Percentiles rank a stretch among this genome's conserved stretches.
Conservation (phyloP, 2,329 filamentous ascomycete species). For the Alternaria conjuncta region DNA sequence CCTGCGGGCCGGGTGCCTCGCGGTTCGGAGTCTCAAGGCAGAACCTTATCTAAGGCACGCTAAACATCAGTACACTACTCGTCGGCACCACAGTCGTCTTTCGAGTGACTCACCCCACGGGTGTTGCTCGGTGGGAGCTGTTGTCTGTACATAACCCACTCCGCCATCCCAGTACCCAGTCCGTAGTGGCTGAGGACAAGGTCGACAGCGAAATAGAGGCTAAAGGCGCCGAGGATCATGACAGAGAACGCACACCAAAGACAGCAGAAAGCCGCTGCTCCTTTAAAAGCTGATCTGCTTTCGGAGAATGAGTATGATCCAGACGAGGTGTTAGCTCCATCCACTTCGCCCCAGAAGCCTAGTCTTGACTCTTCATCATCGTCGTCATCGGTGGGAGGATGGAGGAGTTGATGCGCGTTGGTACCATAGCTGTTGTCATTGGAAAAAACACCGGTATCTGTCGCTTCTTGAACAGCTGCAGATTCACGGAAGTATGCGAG, state of each 20-base stretch:
- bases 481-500: constrained; percentile 19
- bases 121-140: not conserved
- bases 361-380: constrained; percentile 16
- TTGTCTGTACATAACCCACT: constrained; percentile 2
- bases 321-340: not conserved
- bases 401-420: not conserved
- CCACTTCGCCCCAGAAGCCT: constrained; percentile 18
- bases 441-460: not conserved
- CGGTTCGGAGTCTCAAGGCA: constrained; percentile 24
- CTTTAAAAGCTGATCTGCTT: not conserved
- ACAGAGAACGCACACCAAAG: constrained; percentile 7
- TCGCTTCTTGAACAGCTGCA: not conserved
- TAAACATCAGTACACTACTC: not conserved
- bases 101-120: not conserved
- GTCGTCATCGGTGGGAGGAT: not conserved
- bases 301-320: not conserved
- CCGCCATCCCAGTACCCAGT: constrained; percentile 10
- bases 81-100: not conserved
- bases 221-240: constrained; percentile 1
- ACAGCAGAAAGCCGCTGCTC: constrained; percentile 1
- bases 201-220: constrained; percentile 7
- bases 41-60: constrained; percentile 22
- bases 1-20: constrained; percentile 20
- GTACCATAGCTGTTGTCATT: not conserved
- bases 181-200: constrained; percentile 6